Percentiles rank a stretch among this genome's conserved stretches.
phyloP scores from a whole-genome alignment of 2,329 filamentous ascomycete genomes.

The Alternaria brassicicola region DNA sequence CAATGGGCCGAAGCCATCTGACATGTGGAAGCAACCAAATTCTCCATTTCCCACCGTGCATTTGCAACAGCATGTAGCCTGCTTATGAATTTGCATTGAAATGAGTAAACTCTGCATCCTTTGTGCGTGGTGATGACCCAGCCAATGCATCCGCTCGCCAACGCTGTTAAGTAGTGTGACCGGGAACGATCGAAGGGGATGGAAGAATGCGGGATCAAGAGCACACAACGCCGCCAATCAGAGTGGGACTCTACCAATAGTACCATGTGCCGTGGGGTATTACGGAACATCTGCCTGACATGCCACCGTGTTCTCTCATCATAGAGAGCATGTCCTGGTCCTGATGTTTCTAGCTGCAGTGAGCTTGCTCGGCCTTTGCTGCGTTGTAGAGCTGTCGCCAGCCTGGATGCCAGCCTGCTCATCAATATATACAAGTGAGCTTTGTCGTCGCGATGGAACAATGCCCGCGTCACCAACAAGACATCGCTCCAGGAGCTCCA shows the following conservation, averaged over 20 bases:
- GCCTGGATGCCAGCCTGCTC: conserved; percentile 6
- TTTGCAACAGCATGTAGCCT: not conserved
- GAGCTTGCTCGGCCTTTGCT: conserved; percentile 1
- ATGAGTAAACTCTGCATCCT: not conserved
- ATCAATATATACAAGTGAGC: conserved; percentile 1
- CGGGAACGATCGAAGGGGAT: conserved; percentile 3
- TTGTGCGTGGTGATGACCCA: not conserved
- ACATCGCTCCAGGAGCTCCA: conserved; percentile 16
- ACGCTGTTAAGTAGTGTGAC: not conserved
- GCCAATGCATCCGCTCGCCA: not conserved
- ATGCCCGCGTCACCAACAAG: conserved; percentile 25
- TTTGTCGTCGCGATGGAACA: not conserved
- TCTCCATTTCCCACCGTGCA: not conserved
- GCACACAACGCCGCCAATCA: conserved; percentile 5
- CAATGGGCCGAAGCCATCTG: conserved; percentile 8
- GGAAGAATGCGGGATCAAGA: conserved; percentile 3
- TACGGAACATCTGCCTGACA: not conserved
- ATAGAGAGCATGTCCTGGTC: conserved; percentile 28
- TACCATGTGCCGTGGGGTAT: conserved; percentile 1
- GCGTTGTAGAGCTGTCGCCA: conserved; percentile 13
- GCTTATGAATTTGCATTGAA: not conserved
- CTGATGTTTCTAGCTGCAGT: not conserved
- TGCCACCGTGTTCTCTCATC: conserved; percentile 12
- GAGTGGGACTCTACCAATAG: not conserved
- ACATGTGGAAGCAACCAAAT: not conserved